Conservation (phyloP, 2,329 filamentous ascomycete species). For the Aureobasidium sp. region DNA sequence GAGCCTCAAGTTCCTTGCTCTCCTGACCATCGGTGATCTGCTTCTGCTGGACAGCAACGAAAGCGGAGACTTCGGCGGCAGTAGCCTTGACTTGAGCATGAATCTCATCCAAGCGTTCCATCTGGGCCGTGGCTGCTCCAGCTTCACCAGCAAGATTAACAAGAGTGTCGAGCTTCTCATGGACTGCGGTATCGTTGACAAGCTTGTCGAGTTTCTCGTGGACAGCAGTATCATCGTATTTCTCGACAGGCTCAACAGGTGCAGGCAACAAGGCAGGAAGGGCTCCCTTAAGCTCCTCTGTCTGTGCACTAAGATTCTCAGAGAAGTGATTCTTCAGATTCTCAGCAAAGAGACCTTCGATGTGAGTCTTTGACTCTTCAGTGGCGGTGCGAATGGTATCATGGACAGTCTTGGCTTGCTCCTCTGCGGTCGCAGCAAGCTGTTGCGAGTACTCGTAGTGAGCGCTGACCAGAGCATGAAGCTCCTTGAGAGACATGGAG, state of each 20-base stretch:
- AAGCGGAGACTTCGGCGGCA: conserved; percentile 74
- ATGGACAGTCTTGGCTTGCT: conserved; percentile 37
- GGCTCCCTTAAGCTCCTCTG: conserved; percentile 13
- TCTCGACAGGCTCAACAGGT: conserved; percentile 42
- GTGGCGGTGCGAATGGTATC: conserved; percentile 36
- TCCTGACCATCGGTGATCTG: conserved; percentile 71
- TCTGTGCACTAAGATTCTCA: conserved; percentile 12
- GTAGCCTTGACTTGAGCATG: conserved; percentile 80
- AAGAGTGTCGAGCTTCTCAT: conserved; percentile 44
- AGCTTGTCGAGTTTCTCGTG: conserved; percentile 52
- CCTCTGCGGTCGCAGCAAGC: conserved; percentile 29
- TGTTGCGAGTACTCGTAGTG: conserved; percentile 84
- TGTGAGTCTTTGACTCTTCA: conserved; percentile 38
- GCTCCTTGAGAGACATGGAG: conserved; percentile 75
- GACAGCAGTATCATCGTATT: conserved; percentile 58
- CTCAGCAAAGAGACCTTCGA: conserved; percentile 32
- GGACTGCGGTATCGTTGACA: conserved; percentile 25
- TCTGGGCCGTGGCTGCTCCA: conserved; percentile 63
- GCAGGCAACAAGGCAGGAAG: conserved; percentile 39
- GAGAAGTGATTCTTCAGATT: conserved; percentile 17
- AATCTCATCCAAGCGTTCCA: conserved; percentile 80
- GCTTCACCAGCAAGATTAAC: conserved; percentile 60
- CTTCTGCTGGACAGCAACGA: conserved; percentile 69
- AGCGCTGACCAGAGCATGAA: conserved; percentile 73
- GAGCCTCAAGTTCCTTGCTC: conserved; percentile 68